Conservation (phyloP, 306 rosid species). For the Carpinus viminea region DNA sequence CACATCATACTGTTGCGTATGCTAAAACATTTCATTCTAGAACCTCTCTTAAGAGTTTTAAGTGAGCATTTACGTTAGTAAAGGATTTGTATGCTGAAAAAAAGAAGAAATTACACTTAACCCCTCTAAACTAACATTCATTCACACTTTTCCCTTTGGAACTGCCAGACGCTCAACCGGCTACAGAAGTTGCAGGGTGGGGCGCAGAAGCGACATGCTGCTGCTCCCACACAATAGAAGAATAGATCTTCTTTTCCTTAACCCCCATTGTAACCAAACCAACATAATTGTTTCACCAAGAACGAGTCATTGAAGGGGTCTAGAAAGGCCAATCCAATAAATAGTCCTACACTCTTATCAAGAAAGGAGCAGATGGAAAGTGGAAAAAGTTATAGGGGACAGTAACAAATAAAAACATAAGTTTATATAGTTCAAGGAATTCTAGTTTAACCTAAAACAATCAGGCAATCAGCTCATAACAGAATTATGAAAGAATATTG, state of each 20-base stretch:
- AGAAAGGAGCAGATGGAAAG: background rate
- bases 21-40: too few relatives aligned
- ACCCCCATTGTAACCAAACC: background rate
- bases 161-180: too few relatives aligned
- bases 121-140: too few relatives aligned
- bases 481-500: slow-evolving; percentile 3
- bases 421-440: background rate
- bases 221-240: background rate
- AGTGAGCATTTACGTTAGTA: too few relatives aligned
- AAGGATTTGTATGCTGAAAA: too few relatives aligned
- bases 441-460: background rate
- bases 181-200: background rate
- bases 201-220: background rate
- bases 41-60: too few relatives aligned
- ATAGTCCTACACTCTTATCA: background rate
- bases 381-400: background rate
- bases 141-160: too few relatives aligned
- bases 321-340: too few relatives aligned
- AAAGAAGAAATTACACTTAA: too few relatives aligned
- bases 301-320: too few relatives aligned
- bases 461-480: background rate
- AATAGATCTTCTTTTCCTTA: background rate
- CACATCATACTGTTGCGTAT: too few relatives aligned
- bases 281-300: background rate
- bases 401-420: background rate